These are phyloP conservation scores for Nyctanthes arbortristis DNA, from an alignment of 257 asterid species.

Conservation along the genomic window DNA sequence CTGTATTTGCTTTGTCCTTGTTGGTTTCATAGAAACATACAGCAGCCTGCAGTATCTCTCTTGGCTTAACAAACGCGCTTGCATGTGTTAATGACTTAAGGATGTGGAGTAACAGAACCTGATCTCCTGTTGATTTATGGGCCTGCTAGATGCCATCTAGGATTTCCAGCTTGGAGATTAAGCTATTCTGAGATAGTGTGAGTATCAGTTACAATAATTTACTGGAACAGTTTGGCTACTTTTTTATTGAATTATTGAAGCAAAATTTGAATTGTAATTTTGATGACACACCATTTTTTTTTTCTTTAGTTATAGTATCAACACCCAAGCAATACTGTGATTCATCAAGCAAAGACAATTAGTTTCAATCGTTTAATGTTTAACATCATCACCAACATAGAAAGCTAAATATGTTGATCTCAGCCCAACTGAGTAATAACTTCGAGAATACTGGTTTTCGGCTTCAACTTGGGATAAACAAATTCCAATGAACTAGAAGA, in stretches of 20 bases:
- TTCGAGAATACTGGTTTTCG: not conserved
- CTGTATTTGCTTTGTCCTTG: not conserved
- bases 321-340: not conserved
- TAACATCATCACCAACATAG: not conserved
- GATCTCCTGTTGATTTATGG: conserved; percentile 56
- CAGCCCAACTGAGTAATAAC: not conserved
- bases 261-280: not conserved
- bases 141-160: conserved; percentile 49
- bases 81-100: conserved; percentile 41
- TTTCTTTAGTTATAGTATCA: not conserved
- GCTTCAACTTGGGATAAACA: not conserved
- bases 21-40: conserved; percentile 6
- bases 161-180: conserved; percentile 58
- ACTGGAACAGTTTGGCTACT: not conserved
- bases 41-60: conserved; percentile 4
- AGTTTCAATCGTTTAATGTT: not conserved
- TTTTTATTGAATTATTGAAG: not conserved
- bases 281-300: not conserved
- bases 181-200: conserved; percentile 57
- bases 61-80: not conserved
- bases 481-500: no score
- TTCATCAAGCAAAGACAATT: not conserved
- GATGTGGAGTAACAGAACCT: conserved; percentile 67
- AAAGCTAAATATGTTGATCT: not conserved
- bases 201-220: conserved; percentile 16